Conservation (phyloP, 192 early-diverging fungal genomes). For the Pilaira anomala region DNA sequence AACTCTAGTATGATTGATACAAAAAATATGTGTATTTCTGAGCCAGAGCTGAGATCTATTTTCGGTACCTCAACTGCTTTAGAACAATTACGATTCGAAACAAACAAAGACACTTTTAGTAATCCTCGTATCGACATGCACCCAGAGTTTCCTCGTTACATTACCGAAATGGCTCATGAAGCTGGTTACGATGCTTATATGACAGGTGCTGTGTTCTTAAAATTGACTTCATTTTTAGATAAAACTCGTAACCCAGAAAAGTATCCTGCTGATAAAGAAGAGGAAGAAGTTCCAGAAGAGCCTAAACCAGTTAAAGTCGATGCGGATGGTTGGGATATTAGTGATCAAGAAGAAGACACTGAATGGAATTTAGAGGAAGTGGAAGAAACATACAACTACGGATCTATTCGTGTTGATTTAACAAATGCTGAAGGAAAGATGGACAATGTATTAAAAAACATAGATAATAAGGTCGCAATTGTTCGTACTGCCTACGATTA, state of each 20-base stretch:
- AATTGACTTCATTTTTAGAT: conserved; percentile 48
- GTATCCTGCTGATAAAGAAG: conserved; percentile 9
- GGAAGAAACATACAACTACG: conserved; percentile 19
- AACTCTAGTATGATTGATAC: conserved; percentile 71
- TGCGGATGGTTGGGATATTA: conserved; percentile 21
- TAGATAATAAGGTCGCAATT: conserved; percentile 22
- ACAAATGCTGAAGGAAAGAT: neutral
- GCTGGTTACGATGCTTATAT: conserved; percentile 93
- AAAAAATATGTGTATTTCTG: conserved; percentile 57
- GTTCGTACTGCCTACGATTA: conserved; percentile 24
- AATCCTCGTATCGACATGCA: conserved; percentile 41
- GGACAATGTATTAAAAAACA: neutral
- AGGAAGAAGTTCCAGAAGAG: neutral
- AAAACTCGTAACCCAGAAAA: conserved; percentile 2
- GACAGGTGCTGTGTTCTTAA: conserved; percentile 79
- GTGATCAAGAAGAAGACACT: conserved; percentile 18
- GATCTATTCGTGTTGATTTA: conserved; percentile 8
- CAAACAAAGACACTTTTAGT: conserved; percentile 16
- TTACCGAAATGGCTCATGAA: conserved; percentile 68
- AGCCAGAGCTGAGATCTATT: conserved; percentile 16
- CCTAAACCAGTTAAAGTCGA: neutral
- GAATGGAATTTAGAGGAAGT: conserved; percentile 8
- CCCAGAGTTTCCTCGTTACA: conserved; percentile 28
- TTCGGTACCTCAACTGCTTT: conserved; percentile 16
- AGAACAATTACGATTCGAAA: conserved; percentile 33